Base-by-base conservation (phyloP, 805 yeast genomes). In the Suhomyces sp. region DNA sequence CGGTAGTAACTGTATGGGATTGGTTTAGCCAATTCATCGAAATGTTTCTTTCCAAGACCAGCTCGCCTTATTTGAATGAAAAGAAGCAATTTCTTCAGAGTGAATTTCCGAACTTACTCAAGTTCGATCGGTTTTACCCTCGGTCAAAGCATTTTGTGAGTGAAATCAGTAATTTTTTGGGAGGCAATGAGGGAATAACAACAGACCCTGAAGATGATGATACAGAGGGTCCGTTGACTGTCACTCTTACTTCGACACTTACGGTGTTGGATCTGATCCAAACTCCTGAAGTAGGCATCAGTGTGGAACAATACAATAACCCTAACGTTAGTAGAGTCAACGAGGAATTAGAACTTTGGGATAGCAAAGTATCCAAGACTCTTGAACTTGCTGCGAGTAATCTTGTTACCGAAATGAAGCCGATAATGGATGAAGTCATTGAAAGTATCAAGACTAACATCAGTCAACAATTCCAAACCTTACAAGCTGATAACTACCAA, bases 311-410 rank as follows among this genome's bases (percentile, higher is more conserved):
- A 17, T 43, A 43, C 21, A 22, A 33, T 3, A 50, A 53, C 17
- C 51, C 50, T 3, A 46, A 45, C 12, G 25, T 47, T 6, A 22
- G 20, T 13, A 29, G 6, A 13, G 31, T 74, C n/a, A 64, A 71
- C 43, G 58, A 58, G n/a, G 71, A 71, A 46, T 60, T 75, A 41
- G 29, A 44, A 3, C 57, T 59, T 47, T 75, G 77, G 75, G 66
- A 64, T 43, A 31, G 48, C 6, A 70, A 68, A 52, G 69, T 75
- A 20, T 58, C 65, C 49, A 69, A 65, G 43, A 67, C 77, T 6
- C 56, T 73, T 43, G 60, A 63, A 20, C 61, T 73, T 53, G 76
- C 78, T 0, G 43, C 53, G n/a, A 53, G 57, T 8, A 71, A 64
- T 49, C 63, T 75, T 43, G 66, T 62, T 15, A 44, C 47, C 20